Percentiles rank a stretch among this genome's conserved stretches.
phyloP scores from a whole-genome alignment of 1,284 basidiomycete species.

The Papiliotrema terrestris region DNA sequence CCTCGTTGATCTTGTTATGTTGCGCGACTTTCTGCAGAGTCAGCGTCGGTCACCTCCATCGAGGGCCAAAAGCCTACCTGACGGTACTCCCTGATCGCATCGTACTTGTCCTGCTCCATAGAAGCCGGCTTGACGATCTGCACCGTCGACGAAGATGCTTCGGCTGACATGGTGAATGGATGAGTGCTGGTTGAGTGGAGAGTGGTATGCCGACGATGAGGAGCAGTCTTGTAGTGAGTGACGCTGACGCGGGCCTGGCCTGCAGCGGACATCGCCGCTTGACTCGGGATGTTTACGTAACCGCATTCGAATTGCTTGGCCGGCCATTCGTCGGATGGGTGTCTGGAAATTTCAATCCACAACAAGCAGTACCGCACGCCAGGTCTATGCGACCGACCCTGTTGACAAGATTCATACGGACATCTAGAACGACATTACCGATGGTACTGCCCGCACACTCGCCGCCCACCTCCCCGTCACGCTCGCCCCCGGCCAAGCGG shows the following conservation, averaged over 20 bases:
- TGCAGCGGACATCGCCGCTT: too few relatives aligned
- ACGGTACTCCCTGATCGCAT: conserved; percentile 50
- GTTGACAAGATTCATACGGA: neutral
- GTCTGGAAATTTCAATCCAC: neutral
- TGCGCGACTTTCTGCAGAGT: conserved; percentile 77
- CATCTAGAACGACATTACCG: neutral
- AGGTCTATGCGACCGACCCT: neutral
- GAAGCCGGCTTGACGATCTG: conserved; percentile 26
- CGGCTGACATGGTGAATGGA: conserved; percentile 18
- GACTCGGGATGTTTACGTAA: neutral
- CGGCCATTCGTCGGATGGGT: neutral
- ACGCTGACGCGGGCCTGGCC: neutral
- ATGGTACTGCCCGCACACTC: too few relatives aligned
- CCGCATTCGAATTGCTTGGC: too few relatives aligned
- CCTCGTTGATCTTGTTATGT: conserved; percentile 77
- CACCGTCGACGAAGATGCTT: conserved; percentile 29
- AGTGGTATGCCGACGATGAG: conserved; percentile 1
- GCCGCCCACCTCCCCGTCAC: too few relatives aligned
- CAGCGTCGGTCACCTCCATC: neutral
- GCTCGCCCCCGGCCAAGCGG: neutral
- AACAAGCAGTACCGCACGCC: neutral
- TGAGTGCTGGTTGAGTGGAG: neutral
- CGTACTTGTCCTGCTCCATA: conserved; percentile 44
- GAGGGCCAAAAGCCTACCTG: conserved; percentile 28
- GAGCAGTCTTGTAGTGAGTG: neutral